These are phyloP conservation scores for Suillus variegatus DNA, from an alignment of 768 basidiomycete species.

Conservation along the genomic window DNA sequence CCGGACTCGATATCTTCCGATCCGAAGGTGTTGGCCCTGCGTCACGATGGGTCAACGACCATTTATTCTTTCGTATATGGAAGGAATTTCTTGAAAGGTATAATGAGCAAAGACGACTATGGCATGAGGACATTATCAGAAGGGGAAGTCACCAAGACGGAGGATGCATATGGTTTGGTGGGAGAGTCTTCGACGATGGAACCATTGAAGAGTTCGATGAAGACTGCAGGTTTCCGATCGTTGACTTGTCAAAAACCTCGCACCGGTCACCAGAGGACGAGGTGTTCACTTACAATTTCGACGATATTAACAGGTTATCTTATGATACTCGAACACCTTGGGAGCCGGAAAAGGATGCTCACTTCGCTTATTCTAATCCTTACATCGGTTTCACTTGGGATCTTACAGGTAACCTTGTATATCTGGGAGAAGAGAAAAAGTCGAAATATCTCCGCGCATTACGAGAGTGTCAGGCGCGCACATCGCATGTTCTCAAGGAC, in stretches of 20 bases:
- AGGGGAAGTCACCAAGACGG: no score
- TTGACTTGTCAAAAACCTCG: conserved; percentile 24
- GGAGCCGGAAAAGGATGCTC: conserved; percentile 25
- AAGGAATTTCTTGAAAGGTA: neutral
- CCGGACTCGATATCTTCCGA: neutral
- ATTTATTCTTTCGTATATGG: neutral
- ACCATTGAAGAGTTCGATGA: conserved; percentile 31
- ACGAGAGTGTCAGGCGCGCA: conserved; percentile 19
- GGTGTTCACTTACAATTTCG: conserved; percentile 20
- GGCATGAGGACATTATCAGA: neutral
- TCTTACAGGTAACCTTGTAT: conserved; percentile 20
- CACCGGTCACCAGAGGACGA: conserved; percentile 20
- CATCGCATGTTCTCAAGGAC: conserved; percentile 32
- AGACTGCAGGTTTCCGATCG: conserved; percentile 24
- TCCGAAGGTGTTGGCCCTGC: neutral
- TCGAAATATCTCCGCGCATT: conserved; percentile 32
- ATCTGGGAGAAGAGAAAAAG: neutral
- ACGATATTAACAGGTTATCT: conserved; percentile 39
- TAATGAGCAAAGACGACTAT: neutral
- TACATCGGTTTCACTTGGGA: conserved; percentile 38
- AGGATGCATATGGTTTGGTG: no score
- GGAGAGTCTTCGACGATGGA: no score
- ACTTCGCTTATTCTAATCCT: conserved; percentile 19
- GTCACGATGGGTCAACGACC: neutral
- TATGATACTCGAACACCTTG: conserved; percentile 15